Evolutionary conservation across 192 early-diverging fungal genomes (phyloP), one percentile per base, ranked within the genome.

Genomic region (Coemansia sp.): DNA sequence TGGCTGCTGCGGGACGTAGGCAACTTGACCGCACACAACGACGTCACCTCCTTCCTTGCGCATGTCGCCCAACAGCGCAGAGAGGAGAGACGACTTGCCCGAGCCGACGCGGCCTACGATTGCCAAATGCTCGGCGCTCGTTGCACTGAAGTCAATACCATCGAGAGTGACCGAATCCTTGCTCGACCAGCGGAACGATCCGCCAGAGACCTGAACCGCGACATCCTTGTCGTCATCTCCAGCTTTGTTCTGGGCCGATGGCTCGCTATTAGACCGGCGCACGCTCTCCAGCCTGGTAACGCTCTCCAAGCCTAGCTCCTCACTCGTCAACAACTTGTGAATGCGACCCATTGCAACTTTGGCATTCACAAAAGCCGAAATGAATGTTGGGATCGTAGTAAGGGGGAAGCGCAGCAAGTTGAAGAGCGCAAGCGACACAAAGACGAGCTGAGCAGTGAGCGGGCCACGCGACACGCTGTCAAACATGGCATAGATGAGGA

Each of bases 331-430:
- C 67, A 95, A 95, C 7, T 82, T 83, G 72, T 89, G 85, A 32
- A 99, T 85, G 60, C 97, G 91, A 29, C 81, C 85, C 64, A 95
- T 77, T 5, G 94, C 88, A 24, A 99, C 96, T 31, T 83, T 88
- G 15, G 95, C 90, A 61, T 97, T 93, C 7, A 96, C 85, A 1
- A 87, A 70, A 1, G 88, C 77, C 3, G 88, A 86, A 27, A 99
- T 87, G 24, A 96, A 88, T 31, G 74, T 89, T 0, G 97, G 95
- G 67, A 98, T 91, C 20, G 91, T 86, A 35, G 86, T 60, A 38
- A 97, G 85, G 45, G 97, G 94, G 79, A 94, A 95, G 72, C 91
- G 92, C n/a, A 98, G 77, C 58, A 97, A 77, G 76, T 95, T 95
- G 85, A 99, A 97, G 9, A 99, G 82, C 0, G 94, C 82, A 47